Evolutionary conservation across 2,329 filamentous ascomycete genomes (phyloP), one percentile per base, ranked within the genome.

Genomic region (Aspergillus novofumigatus): DNA sequence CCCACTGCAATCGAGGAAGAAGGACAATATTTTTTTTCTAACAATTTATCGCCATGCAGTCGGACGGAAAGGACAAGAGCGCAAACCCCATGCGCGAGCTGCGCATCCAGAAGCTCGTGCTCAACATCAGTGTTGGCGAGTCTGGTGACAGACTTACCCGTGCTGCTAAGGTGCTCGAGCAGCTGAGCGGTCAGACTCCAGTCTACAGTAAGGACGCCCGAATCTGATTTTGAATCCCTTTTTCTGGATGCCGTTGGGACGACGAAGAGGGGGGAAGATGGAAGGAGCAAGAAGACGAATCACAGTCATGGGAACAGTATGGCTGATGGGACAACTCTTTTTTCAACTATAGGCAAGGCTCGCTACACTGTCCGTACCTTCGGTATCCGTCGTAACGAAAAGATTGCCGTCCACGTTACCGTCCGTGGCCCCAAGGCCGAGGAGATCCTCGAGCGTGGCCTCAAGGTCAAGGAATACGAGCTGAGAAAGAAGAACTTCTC

Each of bases 381-480:
- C 83, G 94, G 94, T 89, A 99, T 99, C 87, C 93, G 94, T 81
- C 93, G 94, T 92, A 99, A 99, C 90, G 94, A 99, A 82, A 97
- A 97, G 90, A 99, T 99, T 77, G 84, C 94, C 69, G 94, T 99
- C 71, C 94, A 99, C 86, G 94, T 99, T 78, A 99, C 94, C 77
- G 92, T 99, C 83, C 94, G 94, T 79, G 94, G 94, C 77, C 92
- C 94, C 82, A 97, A 91, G 89, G 94, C 94, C 65, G 94, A 99
- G 87, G 94, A 99, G 84, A 99, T 99, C 76, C 89, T 99, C 77
- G 94, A 99, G 91, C 93, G 94, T 87, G 94, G 94, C 79, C 90
- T 99, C 79, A 99, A 99, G 89, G 94, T 99, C 88, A 99, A 99
- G 92, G 94, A 99, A 84, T 99, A 99, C 85, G 94, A 99, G 83